Base-by-base conservation (phyloP, 1,284 basidiomycete species). In the Wolfiporia cocos region DNA sequence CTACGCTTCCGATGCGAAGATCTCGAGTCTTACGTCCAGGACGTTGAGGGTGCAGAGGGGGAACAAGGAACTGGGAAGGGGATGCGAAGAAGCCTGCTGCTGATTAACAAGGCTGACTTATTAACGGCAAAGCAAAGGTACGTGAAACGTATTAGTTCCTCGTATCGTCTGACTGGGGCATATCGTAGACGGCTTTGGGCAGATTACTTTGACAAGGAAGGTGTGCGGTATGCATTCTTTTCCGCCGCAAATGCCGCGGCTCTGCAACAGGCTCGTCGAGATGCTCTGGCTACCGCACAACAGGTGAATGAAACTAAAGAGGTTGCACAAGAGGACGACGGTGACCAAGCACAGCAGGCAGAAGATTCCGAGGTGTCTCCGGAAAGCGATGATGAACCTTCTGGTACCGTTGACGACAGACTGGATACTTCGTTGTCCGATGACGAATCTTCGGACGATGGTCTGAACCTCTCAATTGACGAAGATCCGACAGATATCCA, bases 71-170 rank as follows among this genome's bases (percentile, higher is more conserved):
- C 84, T 0, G 88, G 87, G 0, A 79, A 73, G 52, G 85, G 84
- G 9, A 73, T 73, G 58, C 72, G 94, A 55, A 78, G 72, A 58
- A 89, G 76, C 54, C 65, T 99, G 54, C 65, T 99, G 31, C 73
- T 99, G 42, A 90, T 99, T 63, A 99, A 99, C 66, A 99, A 99
- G 66, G 81, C 95, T 3, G 96, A 99, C 69, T 66, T 99, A 38
- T 67, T 99, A 49, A 96, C 92, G 12, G 71, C 77, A 5, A 75
- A 83, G 44, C 96, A 99, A 68, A 79, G 95, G 86, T 87, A 52
- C 47, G 71, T 34, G 39, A 26, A 11, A 34, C 18, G 4, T 38
- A 18, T 9, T 15, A 10, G 20, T 10, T 23, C 23, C 9, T 34
- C n/a, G 23, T 15, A n/a, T n/a, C n/a, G n/a, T n/a, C n/a, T n/a